Evolutionary conservation across 495 filamentous ascomycete genomes (phyloP), one percentile per base, ranked within the genome.

Genomic region (Aspergillus olivimuriae): DNA sequence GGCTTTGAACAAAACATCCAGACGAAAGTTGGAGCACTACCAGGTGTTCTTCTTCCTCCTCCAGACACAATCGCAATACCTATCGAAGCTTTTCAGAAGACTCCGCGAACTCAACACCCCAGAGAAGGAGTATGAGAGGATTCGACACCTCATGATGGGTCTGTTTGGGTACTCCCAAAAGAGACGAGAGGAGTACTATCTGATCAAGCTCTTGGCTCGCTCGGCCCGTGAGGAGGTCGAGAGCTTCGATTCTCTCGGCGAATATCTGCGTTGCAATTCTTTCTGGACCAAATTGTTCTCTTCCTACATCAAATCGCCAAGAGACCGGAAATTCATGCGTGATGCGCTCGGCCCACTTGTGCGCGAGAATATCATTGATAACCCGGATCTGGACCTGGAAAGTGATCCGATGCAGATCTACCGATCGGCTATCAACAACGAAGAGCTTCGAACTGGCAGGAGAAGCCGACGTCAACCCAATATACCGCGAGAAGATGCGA

Each of bases 341-440:
- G 86, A 92, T 52, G 69, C 95, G 8, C 65, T 96, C 9, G 88
- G 87, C 11, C 78, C 86, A 6, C 63, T 96, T 24, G 83, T 97
- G 47, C 81, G 82, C 48, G 82, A 92, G 48, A 87, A 89, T 54
- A 83, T 97, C 58, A 83, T 96, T 34, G 91, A 95, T 22, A 94
- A 95, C 48, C 82, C 86, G 5, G 82, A 83, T 7, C 72, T 97
- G 39, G 90, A 97, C 52, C 74, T 99, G 12, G 92, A 99, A 63
- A 95, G 91, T 55, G 92, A 99, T 58, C 92, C 92, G 0, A 84
- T 97, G 72, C 91, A 96, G 52, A 99, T 99, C 39, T 96, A 99
- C 65, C 79, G 87, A 18, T 90, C 89, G 10, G 79, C 84, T 9
- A 89, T 97, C 64, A 95, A 94, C 61, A 92, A 97, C 53, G 92